Conservation (phyloP, 257 asterid species). For the Salvia splendens region DNA sequence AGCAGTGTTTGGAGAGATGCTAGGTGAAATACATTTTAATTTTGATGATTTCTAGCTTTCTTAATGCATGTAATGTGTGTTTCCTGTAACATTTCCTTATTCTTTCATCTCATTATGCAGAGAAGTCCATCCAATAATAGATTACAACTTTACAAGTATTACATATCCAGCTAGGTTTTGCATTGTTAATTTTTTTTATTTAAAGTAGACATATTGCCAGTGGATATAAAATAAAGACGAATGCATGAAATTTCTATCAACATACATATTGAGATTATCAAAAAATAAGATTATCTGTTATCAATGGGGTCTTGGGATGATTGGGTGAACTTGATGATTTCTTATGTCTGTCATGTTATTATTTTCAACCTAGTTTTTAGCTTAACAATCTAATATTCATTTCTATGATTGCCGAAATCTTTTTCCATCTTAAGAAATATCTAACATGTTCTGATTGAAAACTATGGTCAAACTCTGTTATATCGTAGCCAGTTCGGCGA, state of each 20-base stretch:
- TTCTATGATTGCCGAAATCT: conserved; percentile 20
- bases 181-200: not conserved
- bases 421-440: conserved; percentile 20
- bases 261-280: not conserved
- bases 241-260: not conserved
- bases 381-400: conserved; percentile 1
- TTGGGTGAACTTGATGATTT: conserved; percentile 10
- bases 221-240: conserved; percentile 3
- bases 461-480: conserved; percentile 44
- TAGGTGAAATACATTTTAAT: conserved; percentile 54
- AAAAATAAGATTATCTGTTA: conserved; percentile 3
- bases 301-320: not conserved
- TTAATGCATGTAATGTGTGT: conserved; percentile 7
- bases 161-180: not conserved
- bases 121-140: conserved; percentile 8
- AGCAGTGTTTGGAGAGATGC: conserved; percentile 95
- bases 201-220: not conserved
- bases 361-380: conserved; percentile 13
- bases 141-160: conserved; percentile 2
- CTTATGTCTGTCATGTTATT: not conserved
- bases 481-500: conserved; percentile 98
- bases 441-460: conserved; percentile 36
- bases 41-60: conserved; percentile 2
- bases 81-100: not conserved
- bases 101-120: not conserved